Percentiles rank a stretch among this genome's conserved stretches.
Conservation (phyloP, 1,284 basidiomycete species). For the Amylostereum areolatum region DNA sequence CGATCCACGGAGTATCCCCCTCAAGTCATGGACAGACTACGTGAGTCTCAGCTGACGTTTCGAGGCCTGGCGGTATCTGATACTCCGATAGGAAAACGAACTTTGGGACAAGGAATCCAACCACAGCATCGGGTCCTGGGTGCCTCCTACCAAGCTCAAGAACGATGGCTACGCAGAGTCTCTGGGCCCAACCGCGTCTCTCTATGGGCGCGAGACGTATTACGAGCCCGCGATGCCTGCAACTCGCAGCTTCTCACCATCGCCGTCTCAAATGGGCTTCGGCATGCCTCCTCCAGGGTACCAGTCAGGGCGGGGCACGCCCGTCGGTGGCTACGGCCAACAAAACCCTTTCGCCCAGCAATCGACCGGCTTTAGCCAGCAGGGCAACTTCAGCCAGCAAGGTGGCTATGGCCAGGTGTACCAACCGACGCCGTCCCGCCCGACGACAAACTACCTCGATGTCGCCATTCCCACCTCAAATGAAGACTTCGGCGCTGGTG, state of each 20-base stretch:
- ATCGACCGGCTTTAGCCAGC: slow-evolving; percentile 3
- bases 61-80: slow-evolving; percentile 3
- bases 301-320: slow-evolving; percentile 74
- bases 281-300: slow-evolving; percentile 50
- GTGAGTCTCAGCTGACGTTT: slow-evolving; percentile 32
- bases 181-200: slow-evolving; percentile 48
- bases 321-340: slow-evolving; percentile 36
- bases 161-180: slow-evolving; percentile 72
- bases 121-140: slow-evolving; percentile 84
- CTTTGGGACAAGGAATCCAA: slow-evolving; percentile 96
- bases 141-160: slow-evolving; percentile 62
- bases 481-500: slow-evolving; percentile 34
- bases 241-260: slow-evolving; percentile 57
- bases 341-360: slow-evolving; percentile 9
- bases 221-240: slow-evolving; percentile 51
- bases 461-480: slow-evolving; percentile 48
- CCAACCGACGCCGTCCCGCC: slow-evolving; percentile 61
- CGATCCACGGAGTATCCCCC: slow-evolving; percentile 85
- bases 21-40: slow-evolving; percentile 97
- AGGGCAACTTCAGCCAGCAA: neutral
- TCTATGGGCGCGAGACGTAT: slow-evolving; percentile 78
- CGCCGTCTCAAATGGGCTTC: slow-evolving; percentile 53
- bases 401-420: slow-evolving; percentile 24
- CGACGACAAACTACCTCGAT: slow-evolving; percentile 71
- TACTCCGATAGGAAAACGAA: slow-evolving; percentile 72